Conservation (phyloP, 176 grass and related monocot species). For the Phoenix roebelenii region DNA sequence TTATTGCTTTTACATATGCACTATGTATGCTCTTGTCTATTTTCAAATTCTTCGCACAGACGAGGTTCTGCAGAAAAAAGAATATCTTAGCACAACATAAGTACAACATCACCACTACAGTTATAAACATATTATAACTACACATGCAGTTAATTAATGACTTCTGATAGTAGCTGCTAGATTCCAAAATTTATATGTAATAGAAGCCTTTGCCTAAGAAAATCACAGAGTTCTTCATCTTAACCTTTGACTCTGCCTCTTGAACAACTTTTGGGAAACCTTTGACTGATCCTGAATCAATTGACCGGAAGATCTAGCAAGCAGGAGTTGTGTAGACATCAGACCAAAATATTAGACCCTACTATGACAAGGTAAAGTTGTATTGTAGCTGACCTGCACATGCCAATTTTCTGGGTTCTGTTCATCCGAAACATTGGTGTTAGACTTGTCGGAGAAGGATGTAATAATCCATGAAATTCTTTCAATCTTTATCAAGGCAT, state of each 20-base stretch:
- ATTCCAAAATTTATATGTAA: too few species aligned
- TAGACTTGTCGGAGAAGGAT: conserved; percentile 32
- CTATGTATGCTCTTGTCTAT: conserved; percentile 95
- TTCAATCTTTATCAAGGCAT: conserved; percentile 72
- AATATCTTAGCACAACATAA: not conserved
- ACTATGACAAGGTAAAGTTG: too few species aligned
- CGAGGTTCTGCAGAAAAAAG: conserved; percentile 59
- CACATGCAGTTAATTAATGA: not conserved
- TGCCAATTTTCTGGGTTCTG: conserved; percentile 84
- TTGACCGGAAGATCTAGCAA: conserved; percentile 74
- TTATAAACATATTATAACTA: too few species aligned
- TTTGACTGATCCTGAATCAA: conserved; percentile 87
- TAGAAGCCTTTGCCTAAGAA: too few species aligned
- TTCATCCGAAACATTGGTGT: conserved; percentile 47
- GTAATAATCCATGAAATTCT: conserved; percentile 87
- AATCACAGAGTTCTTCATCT: not conserved
- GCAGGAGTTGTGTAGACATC: too few species aligned
- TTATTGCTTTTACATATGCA: conserved; percentile 83
- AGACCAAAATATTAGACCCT: too few species aligned
- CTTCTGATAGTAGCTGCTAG: too few species aligned
- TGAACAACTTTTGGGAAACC: conserved; percentile 78
- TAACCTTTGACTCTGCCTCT: conserved; percentile 61
- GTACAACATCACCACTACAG: too few species aligned
- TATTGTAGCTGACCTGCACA: conserved; percentile 47
- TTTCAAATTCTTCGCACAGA: conserved; percentile 79